Evolutionary conservation across 192 early-diverging fungal species (phyloP), one percentile per base, ranked within the genome.

Genomic region (Backusella psychrophila): DNA sequence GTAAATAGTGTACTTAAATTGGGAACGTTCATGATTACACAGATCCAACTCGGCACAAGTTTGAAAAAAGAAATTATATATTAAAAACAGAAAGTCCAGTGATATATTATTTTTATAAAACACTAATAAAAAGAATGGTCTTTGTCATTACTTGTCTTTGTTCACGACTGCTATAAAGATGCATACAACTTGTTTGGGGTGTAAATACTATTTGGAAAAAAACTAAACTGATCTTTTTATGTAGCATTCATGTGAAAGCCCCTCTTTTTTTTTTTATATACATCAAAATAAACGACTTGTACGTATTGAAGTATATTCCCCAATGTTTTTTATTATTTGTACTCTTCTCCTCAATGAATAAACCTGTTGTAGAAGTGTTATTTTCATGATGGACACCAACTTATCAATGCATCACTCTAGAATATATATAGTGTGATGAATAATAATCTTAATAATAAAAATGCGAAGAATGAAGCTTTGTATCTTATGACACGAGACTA

Each of bases 41-140:
- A 49, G 17, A 26, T 2, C 3, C 8, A 7, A 11, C 49, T 59
- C 21, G 53, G 21, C 53, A 59, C 53, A 59, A 59, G 53, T 59
- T 59, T 59, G 53, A 59, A 59, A 59, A 59, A 59, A 59, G 53
- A 59, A 59, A 59, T 59, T 49, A 49, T 49, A 49, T 49, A n/a
- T 49, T 49, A 49, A 49, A 49, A 49, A 49, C 46, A 44, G 15
- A 17, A 44, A 44, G 42, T 8, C 46, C 46, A 49, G 5, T 49
- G 46, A 17, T n/a, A 49, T 49, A 1, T 17, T 49, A 19, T 49
- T 6, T 17, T n/a, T 49, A 49, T 7, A 49, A 49, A 19, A n/a
- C 0, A 49, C 6, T 17, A 44, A 3, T 33, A 33, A 49, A 49
- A 49, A 49, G 0, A 49, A 49, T 19, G 46, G 46, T n/a, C 5